Conservation (phyloP, 1,139 yeast species). For the Hyphopichia burtonii region DNA sequence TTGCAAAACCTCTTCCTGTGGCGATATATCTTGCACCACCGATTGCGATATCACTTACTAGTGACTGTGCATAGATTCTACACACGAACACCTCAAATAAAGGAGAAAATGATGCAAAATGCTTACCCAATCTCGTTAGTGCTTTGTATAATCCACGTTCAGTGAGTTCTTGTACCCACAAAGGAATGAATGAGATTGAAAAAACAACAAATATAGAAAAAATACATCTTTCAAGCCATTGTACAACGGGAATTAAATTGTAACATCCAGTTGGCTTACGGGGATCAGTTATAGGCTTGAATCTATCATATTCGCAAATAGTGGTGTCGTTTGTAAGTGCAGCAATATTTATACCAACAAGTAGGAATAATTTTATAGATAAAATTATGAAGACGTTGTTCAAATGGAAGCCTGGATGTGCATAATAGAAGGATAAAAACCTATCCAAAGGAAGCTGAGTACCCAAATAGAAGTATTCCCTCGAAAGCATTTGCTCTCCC, state of each 20-base stretch:
- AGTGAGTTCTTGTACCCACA: slow-evolving; percentile 50
- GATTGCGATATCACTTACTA: slow-evolving; percentile 45
- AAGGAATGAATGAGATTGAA: slow-evolving; percentile 49
- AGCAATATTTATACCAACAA: slow-evolving; percentile 48
- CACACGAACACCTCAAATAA: slow-evolving; percentile 55
- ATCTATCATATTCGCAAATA: slow-evolving; percentile 45
- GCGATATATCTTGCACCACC: slow-evolving; percentile 58
- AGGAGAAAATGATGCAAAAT: slow-evolving; percentile 51
- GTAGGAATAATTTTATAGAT: slow-evolving; percentile 46
- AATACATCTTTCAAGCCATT: slow-evolving; percentile 51
- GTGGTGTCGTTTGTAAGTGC: slow-evolving; percentile 45
- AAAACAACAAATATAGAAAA: slow-evolving; percentile 51
- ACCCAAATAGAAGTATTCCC: slow-evolving; percentile 53
- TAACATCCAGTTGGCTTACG: slow-evolving; percentile 45
- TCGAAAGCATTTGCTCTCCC: slow-evolving; percentile 56
- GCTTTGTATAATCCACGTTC: slow-evolving; percentile 52
- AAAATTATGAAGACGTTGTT: slow-evolving; percentile 51
- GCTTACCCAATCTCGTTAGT: slow-evolving; percentile 42
- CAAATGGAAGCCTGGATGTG: slow-evolving; percentile 57
- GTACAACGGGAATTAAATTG: slow-evolving; percentile 48
- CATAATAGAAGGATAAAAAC: slow-evolving; percentile 53
- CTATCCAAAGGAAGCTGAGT: slow-evolving; percentile 50
- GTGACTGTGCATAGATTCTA: slow-evolving; percentile 48
- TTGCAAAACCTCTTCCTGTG: slow-evolving; percentile 57
- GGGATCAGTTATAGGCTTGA: slow-evolving; percentile 48